These are phyloP conservation scores for Kuraishia borneana DNA, from an alignment of 805 yeast genomes.

Conservation along the genomic window DNA sequence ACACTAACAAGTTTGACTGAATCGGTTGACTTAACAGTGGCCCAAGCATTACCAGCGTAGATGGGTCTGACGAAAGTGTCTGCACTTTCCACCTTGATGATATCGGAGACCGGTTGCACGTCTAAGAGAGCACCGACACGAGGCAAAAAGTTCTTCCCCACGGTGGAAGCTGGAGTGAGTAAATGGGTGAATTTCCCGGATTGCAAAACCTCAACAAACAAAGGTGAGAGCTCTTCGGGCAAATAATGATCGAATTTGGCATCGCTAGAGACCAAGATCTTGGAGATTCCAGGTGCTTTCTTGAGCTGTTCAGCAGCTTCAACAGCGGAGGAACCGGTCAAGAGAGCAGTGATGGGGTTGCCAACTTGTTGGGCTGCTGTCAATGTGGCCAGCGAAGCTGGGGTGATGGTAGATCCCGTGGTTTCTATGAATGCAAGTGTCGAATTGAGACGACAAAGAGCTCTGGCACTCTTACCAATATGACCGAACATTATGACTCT, in stretches of 20 bases:
- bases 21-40: slow-evolving; percentile 69
- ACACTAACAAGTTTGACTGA: slow-evolving; percentile 59
- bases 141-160: slow-evolving; percentile 81
- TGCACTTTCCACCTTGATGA: slow-evolving; percentile 52
- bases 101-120: slow-evolving; percentile 80
- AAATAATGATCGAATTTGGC: slow-evolving; percentile 53
- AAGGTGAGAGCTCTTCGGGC: slow-evolving; percentile 77
- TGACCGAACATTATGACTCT: no score
- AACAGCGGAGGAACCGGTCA: slow-evolving; percentile 55
- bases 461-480: neutral
- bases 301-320: slow-evolving; percentile 38
- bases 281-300: slow-evolving; percentile 39
- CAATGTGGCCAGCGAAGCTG: slow-evolving; percentile 62
- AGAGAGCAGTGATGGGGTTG: slow-evolving; percentile 68
- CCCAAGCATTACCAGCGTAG: slow-evolving; percentile 89
- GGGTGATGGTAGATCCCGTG: slow-evolving; percentile 39
- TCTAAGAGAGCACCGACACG: slow-evolving; percentile 79
- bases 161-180: slow-evolving; percentile 72
- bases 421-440: slow-evolving; percentile 75
- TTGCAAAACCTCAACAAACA: slow-evolving; percentile 37
- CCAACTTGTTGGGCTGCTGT: slow-evolving; percentile 72
- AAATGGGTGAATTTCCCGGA: slow-evolving; percentile 48
- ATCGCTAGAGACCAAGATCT: slow-evolving; percentile 48
- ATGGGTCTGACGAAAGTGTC: slow-evolving; percentile 85
- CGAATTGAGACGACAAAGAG: slow-evolving; percentile 26